Evolutionary conservation across 805 yeast genomes (phyloP).

Genomic region (Wickerhamomyces ciferrii): DNA sequence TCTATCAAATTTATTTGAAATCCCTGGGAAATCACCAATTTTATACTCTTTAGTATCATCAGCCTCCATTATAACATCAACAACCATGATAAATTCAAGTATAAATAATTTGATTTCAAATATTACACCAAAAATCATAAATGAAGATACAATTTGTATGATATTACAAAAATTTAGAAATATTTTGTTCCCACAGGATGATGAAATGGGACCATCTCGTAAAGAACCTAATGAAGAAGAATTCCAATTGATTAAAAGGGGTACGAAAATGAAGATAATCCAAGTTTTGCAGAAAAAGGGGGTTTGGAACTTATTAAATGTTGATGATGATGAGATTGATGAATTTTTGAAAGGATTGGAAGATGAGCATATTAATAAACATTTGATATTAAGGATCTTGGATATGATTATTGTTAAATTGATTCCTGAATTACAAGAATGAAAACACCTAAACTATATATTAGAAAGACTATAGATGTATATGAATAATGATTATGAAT

Average conservation of each 20-base stretch:
- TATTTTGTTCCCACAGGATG: conserved; percentile 43
- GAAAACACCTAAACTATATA: too few species aligned
- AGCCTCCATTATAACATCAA: conserved; percentile 10
- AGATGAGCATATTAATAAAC: conserved; percentile 35
- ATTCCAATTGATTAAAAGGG: conserved; percentile 26
- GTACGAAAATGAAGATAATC: conserved; percentile 17
- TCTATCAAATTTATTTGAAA: conserved; percentile 16
- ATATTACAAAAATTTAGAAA: conserved; percentile 27
- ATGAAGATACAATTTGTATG: conserved; percentile 13
- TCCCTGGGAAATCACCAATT: conserved; percentile 22
- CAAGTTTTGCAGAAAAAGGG: background rate
- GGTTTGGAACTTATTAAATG: background rate
- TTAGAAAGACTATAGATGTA: too few species aligned
- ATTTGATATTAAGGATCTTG: conserved; percentile 33
- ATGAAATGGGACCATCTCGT: conserved; percentile 43
- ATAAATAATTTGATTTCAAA: conserved; percentile 17
- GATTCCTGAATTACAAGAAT: conserved; percentile 29
- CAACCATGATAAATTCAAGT: conserved; percentile 9
- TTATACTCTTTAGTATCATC: conserved; percentile 23
- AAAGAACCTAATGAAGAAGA: conserved; percentile 35
- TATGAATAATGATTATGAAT: background rate
- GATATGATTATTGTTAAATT: conserved; percentile 36
- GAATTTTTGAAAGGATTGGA: conserved; percentile 29
- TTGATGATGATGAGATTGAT: conserved; percentile 16
- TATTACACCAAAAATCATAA: background rate